Evolutionary conservation across 495 filamentous ascomycete genomes (phyloP), one percentile per base, ranked within the genome.

Genomic region (Aspergillus affinis): DNA sequence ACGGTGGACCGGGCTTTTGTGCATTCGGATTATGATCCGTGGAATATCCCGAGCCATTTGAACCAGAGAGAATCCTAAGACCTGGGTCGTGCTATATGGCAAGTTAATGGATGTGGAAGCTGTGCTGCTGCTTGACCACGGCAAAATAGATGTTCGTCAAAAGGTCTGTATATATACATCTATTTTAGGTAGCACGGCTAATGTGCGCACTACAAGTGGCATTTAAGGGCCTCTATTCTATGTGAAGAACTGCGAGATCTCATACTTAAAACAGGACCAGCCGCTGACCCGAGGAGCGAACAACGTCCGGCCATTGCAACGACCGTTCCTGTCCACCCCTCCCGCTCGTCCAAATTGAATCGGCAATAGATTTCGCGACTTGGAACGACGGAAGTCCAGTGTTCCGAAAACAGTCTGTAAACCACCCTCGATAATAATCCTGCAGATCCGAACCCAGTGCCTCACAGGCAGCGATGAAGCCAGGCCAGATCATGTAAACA

Each of bases 31-130:
- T 96, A 96, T 71, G 78, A 86, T 19, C 82, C 81, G 29, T 92
- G 86, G 67, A 96, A 96, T 69, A 69, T 94, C 44, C 92, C 91
- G 2, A 95, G 83, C 21, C 92, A 96, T 70, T 88, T 96, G 89
- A 79, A 89, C 60, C 90, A 93, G 60, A 55, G 69, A 51, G 69
- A 74, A 36, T 9, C 36, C 8, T 41, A 41, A 10, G 9, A 12
- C 15, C 23, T 26, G 2, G 23, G 23, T 26, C 23, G 4, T 26
- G 23, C 23, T 26, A 26, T 26, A 32, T 32, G 6, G 30, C 30
- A 26, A 26, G 23, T 26, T 32, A 32, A 32, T 8, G 36, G 13
- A 41, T 41, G 13, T 17, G 36, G 13, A 15, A 5, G 12, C 2
- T 13, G 36, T 13, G 10, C 30, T 32, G 30, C 30, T 41, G 13